These are phyloP conservation scores for Paraconiothyrium brasiliense DNA, from an alignment of 2,329 filamentous ascomycete genomes.

Conservation along the genomic window DNA sequence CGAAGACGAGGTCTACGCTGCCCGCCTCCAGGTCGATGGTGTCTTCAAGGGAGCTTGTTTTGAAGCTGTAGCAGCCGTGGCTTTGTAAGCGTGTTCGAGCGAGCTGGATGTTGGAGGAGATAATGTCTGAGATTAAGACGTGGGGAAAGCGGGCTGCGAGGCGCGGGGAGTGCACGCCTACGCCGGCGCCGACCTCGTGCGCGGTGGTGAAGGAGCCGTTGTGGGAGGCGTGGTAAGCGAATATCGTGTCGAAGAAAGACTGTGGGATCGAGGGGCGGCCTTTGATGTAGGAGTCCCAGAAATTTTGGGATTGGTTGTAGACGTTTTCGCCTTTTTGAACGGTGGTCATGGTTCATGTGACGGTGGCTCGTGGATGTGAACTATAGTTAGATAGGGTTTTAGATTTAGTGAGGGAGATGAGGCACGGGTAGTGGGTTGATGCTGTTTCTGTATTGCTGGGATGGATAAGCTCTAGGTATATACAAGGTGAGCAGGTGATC, in stretches of 20 bases:
- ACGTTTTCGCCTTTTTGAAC: background rate
- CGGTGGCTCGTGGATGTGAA: background rate
- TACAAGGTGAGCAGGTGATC: background rate
- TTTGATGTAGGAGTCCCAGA: constrained; percentile 37
- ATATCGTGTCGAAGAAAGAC: constrained; percentile 32
- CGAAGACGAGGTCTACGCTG: background rate
- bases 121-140: constrained; percentile 36
- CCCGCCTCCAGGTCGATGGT: background rate
- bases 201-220: constrained; percentile 25
- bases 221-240: constrained; percentile 31
- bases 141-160: constrained; percentile 27
- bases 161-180: constrained; percentile 25
- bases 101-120: constrained; percentile 24
- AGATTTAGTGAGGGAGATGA: background rate
- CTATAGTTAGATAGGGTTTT: background rate
- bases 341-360: background rate
- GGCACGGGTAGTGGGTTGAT: background rate
- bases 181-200: constrained; percentile 36
- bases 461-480: background rate
- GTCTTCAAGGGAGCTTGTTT: background rate
- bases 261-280: constrained; percentile 29
- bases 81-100: constrained; percentile 23
- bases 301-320: constrained; percentile 12
- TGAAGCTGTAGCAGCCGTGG: background rate
- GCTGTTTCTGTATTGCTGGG: background rate